Evolutionary conservation across 2,329 filamentous ascomycete genomes (phyloP), one percentile per base, ranked within the genome.

Genomic region (Ophiostoma sp.): DNA sequence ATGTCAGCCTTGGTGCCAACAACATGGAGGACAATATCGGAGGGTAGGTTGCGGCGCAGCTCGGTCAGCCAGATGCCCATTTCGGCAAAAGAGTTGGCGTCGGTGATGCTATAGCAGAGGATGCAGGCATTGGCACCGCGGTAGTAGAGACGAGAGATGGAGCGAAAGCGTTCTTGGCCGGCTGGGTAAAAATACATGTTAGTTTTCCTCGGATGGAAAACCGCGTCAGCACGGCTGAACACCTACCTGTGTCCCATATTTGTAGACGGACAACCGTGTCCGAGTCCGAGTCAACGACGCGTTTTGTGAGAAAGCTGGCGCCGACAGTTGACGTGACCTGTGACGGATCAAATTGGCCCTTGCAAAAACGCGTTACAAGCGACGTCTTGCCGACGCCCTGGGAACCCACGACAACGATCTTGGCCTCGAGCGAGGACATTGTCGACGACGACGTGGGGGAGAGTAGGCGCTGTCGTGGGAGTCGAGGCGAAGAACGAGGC

Each of bases 111-210:
- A 85, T 98, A 98, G 87, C 95, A 97, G 64, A 98, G 88, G 74
- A 98, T 93, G 79, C 93, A 96, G 74, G 95, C 95, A 80, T 97
- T 95, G 75, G 95, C 95, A 80, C 95, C 95, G 79, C 95, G 92
- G 84, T 99, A 99, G 86, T 98, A 98, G 71, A 99, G 89, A 73
- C 95, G 92, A 11, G 94, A 97, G 79, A 99, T 98, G 75, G 92
- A 95, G 78, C 95, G 90, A 82, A 98, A 99, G 73, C 95, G 90
- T 84, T 99, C 95, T 80, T 99, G 95, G 75, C 95, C 95, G 73
- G 95, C 90, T 86, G 80, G n/a, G 25, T 28, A 8, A 22, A 15
- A 31, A 15, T 3, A 4, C 5, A 31, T 31, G 22, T 68, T 7
- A 68, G 39, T 48, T 31, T 31, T 66, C 22, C 25, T 9, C n/a